Percentiles rank a stretch among this genome's conserved stretches.
These are phyloP conservation scores for Kurtzmaniella quercitrusa DNA, from an alignment of 1,139 yeast species.

Conservation along the genomic window DNA sequence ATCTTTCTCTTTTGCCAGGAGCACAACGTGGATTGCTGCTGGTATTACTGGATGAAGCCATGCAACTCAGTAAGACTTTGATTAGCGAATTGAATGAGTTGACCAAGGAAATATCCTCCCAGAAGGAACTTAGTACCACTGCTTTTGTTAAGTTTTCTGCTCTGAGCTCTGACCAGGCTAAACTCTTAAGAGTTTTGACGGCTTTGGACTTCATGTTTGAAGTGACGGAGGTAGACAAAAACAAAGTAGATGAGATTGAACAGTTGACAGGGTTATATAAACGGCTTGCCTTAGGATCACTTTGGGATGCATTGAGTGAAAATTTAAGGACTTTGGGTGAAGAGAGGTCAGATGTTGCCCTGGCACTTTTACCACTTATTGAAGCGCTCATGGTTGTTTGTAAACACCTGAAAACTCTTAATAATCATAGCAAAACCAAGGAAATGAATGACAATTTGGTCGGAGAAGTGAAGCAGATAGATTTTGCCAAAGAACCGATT, in stretches of 20 bases:
- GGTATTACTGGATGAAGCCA: slow-evolving; percentile 68
- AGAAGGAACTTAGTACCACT: slow-evolving; percentile 47
- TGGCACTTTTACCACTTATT: slow-evolving; percentile 78
- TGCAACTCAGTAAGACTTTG: slow-evolving; percentile 53
- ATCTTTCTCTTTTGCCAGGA: slow-evolving; percentile 58
- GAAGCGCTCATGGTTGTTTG: slow-evolving; percentile 95
- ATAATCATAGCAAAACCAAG: slow-evolving; percentile 29
- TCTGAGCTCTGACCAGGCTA: slow-evolving; percentile 84
- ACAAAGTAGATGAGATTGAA: slow-evolving; percentile 30
- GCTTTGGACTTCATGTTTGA: slow-evolving; percentile 84
- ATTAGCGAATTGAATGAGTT: slow-evolving; percentile 54
- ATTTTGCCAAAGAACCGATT: slow-evolving; percentile 71
- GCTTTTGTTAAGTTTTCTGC: slow-evolving; percentile 68
- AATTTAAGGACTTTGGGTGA: slow-evolving; percentile 62
- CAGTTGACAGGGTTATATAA: slow-evolving; percentile 61
- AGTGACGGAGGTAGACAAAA: slow-evolving; percentile 23
- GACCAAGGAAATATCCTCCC: slow-evolving; percentile 39
- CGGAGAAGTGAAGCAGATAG: slow-evolving; percentile 42
- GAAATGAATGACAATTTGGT: slow-evolving; percentile 37
- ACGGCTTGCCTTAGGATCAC: slow-evolving; percentile 63
- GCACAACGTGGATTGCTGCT: slow-evolving; percentile 64
- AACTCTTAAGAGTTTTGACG: slow-evolving; percentile 75
- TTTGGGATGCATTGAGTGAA: slow-evolving; percentile 87
- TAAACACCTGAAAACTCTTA: slow-evolving; percentile 59
- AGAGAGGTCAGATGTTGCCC: slow-evolving; percentile 60